Base-by-base conservation (phyloP, 2,329 filamentous ascomycete genomes). In the Trichoderma sp. region DNA sequence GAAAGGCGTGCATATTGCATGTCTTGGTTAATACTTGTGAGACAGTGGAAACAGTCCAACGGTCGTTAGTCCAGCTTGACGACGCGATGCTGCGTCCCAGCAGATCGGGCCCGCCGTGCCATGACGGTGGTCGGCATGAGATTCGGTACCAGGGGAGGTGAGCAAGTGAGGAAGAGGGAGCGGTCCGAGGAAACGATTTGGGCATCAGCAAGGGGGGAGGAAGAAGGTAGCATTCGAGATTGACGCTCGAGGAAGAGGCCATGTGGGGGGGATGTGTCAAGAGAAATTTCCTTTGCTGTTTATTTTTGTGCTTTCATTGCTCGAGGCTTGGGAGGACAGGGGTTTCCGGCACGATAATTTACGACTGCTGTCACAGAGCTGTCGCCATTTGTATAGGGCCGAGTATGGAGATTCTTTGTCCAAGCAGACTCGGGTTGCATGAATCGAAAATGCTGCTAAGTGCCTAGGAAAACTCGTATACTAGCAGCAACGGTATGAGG, bases 31-130 rank as follows among this genome's bases (percentile, higher is more conserved):
- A 48, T 60, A 26, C 14, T 41, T 39, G 19, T 26, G 26, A 63
- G 48, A 63, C 59, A 21, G 47, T 55, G 59, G 59, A 60, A 50
- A 14, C 14, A 10, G 28, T 28, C 52, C 48, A 50, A 14, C 14
- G 15, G 28, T 28, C 52, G 56, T 58, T 65, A 55, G 39, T 48
- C 19, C 41, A 39, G 34, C 10, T 39, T 3, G 34, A 39, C 43
- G 56, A 59, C 55, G 56, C 63, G 63, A 65, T 51, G 41, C 34
- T 65, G 56, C 45, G 56, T 60, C 55, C 55, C 63, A 65, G 47
- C 47, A 50, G 55, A 60, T 65, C 55, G 63, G 63, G 39, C 50
- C 39, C 50, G 59, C 59, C 50, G 59, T 30, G 28, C 26, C 34
- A n/a, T 60, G 51, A 34, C 63, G 45, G 55, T 15, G n/a, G 28